A percentile compares a stretch with the other conserved stretches of the same genome.
phyloP scores from a whole-genome alignment of 352 stramenopile species.

The Globisporangium apiculatum region DNA sequence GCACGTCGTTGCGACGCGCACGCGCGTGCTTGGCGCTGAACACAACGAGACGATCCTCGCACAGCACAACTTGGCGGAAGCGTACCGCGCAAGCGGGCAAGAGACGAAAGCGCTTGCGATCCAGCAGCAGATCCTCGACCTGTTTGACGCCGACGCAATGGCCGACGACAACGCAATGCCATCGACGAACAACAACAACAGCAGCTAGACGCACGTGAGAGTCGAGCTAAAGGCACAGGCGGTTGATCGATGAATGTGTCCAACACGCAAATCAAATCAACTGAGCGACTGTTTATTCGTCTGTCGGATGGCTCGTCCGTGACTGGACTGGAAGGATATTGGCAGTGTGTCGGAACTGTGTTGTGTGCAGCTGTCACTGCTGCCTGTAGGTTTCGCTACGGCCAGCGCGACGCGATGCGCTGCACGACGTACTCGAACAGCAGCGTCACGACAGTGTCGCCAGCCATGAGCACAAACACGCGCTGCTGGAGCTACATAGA shows the following conservation, averaged over 20 bases:
- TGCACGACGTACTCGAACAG: slow-evolving; percentile 31
- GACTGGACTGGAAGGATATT: no score
- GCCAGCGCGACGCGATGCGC: slow-evolving; percentile 6
- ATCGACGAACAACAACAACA: slow-evolving; percentile 6
- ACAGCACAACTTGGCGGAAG: slow-evolving; percentile 74
- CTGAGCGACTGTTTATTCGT: no score
- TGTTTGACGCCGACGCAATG: slow-evolving; percentile 49
- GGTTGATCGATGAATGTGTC: no score
- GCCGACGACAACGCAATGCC: slow-evolving; percentile 8
- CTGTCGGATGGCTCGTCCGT: no score
- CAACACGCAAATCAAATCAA: no score
- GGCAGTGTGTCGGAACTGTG: no score
- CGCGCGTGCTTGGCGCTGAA: slow-evolving; percentile 44
- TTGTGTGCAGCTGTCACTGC: neutral
- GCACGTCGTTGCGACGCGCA: slow-evolving; percentile 53
- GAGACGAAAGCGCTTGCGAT: slow-evolving; percentile 72
- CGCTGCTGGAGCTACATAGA: slow-evolving; percentile 26
- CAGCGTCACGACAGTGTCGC: slow-evolving; percentile 43
- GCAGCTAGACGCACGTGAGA: neutral
- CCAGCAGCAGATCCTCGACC: slow-evolving; percentile 73
- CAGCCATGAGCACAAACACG: slow-evolving; percentile 45
- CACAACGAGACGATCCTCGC: slow-evolving; percentile 84
- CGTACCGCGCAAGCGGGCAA: slow-evolving; percentile 65
- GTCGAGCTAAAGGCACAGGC: no score
- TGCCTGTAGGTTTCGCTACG: neutral